phyloP scores from a whole-genome alignment of 1,284 basidiomycete species.

The Malassezia nana region DNA sequence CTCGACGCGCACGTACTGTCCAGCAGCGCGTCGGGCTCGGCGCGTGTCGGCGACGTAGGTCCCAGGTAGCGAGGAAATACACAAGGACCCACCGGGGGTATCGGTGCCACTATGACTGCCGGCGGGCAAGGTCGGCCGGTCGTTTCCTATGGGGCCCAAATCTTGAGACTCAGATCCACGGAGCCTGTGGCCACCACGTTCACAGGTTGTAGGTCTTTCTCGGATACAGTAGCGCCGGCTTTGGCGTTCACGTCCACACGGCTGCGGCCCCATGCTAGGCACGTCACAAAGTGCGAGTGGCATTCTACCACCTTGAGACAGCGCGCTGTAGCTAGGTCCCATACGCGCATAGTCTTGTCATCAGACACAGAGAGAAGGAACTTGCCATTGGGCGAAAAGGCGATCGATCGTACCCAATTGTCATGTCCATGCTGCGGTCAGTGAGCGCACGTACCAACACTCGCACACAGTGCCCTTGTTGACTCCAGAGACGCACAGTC shows the following conservation, averaged over 20 bases:
- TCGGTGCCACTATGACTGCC: neutral
- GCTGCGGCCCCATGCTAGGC: conserved; percentile 42
- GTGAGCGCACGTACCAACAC: conserved; percentile 49
- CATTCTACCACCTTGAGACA: conserved; percentile 74
- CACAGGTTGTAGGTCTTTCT: conserved; percentile 19
- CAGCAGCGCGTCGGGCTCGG: neutral
- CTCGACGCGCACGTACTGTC: neutral
- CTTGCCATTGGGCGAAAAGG: conserved; percentile 56
- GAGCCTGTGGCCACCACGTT: conserved; percentile 44
- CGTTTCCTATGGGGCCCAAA: conserved; percentile 36
- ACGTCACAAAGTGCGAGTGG: conserved; percentile 67
- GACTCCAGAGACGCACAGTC: conserved; percentile 77
- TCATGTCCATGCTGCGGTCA: conserved; percentile 28
- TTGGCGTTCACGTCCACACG: conserved; percentile 16
- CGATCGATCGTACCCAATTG: conserved; percentile 40
- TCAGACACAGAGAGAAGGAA: conserved; percentile 75
- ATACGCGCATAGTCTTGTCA: conserved; percentile 78
- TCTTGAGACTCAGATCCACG: conserved; percentile 34
- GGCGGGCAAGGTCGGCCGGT: no score
- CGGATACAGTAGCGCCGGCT: conserved; percentile 6
- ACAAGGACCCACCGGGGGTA: neutral
- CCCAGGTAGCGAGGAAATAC: neutral
- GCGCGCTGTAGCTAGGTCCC: conserved; percentile 72
- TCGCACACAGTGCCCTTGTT: conserved; percentile 63
- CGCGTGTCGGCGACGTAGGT: neutral